Base-by-base conservation (phyloP, 2,329 filamentous ascomycete genomes). In the Hortaea sp. region DNA sequence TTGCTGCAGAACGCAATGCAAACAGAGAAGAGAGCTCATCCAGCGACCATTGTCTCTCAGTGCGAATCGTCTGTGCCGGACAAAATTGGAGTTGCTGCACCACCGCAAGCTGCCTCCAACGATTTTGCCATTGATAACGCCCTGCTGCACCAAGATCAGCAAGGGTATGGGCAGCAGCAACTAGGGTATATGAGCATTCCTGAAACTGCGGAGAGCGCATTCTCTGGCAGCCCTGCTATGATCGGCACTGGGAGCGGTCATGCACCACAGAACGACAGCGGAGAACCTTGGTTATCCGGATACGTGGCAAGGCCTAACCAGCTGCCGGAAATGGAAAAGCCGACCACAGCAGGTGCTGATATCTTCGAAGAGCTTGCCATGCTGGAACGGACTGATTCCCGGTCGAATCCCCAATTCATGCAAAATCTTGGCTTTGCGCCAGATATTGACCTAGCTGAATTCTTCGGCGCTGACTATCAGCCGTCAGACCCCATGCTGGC, bases 391-490 rank as follows among this genome's bases (percentile, higher is more conserved):
- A 69, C 69, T 20, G 71, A 77, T 44, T 63, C 76, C 39, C 74
- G 77, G 28, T 69, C 72, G 9, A 77, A 81, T 51, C 70, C 76
- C 1, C 76, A 81, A 51, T 82, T 83, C 55, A 81, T 83, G 78
- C 72, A 77, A 39, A 83, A 83, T 53, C 66, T 84, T 13, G 80
- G 80, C 0, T 81, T 82, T 58, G 77, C 74, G 1, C 79, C 79
- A 0, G 79, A 79, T 28, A 74, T 76, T 31, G 78, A 79, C 47
- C 66, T 82, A 42, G 69, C 72, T 0, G 77, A 79, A 52, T 69
- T 78, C 47, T 61, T 69, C 39, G 62, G 64, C 2, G 50, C 62
- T 3, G 66, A 68, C 30, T 70, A 70, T 46, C 66, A 68, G 48
- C 64, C 67, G 29, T 66, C 65, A 13, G 64, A 69, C 52, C 63